phyloP scores from a whole-genome alignment of 805 yeast genomes.

The Peterozyma xylosa region DNA sequence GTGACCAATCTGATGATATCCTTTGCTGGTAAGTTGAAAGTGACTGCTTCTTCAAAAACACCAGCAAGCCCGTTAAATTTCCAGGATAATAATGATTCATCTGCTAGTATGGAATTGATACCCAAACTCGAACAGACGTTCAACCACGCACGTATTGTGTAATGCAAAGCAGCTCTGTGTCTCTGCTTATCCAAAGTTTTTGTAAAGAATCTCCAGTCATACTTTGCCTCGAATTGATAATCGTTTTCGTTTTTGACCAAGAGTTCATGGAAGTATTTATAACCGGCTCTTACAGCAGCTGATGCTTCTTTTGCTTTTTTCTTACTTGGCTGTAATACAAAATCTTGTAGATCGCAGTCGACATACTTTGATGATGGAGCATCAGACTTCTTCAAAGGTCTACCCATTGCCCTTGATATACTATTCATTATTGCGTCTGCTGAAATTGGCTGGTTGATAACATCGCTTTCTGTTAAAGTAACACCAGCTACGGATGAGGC shows the following conservation, averaged over 20 bases:
- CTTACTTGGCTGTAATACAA: constrained; percentile 19
- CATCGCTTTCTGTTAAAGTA: constrained; percentile 17
- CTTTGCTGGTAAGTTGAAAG: constrained; percentile 42
- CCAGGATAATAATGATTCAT: constrained; percentile 44
- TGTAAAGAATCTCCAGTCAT: constrained; percentile 65
- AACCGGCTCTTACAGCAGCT: constrained; percentile 21
- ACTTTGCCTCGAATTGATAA: constrained; percentile 29
- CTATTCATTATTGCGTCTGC: constrained; percentile 17
- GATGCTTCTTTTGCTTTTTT: constrained; percentile 21
- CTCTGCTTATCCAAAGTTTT: constrained; percentile 26
- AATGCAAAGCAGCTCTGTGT: constrained; percentile 38
- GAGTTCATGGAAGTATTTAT: constrained; percentile 24
- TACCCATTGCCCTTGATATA: constrained; percentile 18
- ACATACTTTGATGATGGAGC: constrained; percentile 12
- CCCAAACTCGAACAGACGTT: constrained; percentile 34
- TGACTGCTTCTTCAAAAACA: constrained; percentile 47
- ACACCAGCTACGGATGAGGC: neutral
- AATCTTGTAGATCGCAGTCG: constrained; percentile 15
- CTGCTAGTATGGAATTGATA: constrained; percentile 38
- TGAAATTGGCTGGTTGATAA: constrained; percentile 23
- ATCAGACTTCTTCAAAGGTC: constrained; percentile 21
- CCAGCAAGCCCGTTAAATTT: constrained; percentile 38
- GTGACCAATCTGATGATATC: constrained; percentile 38
- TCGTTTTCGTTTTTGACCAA: constrained; percentile 19
- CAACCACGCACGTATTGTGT: constrained; percentile 36